A percentile compares a stretch with the other conserved stretches of the same genome.
phyloP scores from a whole-genome alignment of 768 basidiomycete genomes.

The Lactarius akahatsu region DNA sequence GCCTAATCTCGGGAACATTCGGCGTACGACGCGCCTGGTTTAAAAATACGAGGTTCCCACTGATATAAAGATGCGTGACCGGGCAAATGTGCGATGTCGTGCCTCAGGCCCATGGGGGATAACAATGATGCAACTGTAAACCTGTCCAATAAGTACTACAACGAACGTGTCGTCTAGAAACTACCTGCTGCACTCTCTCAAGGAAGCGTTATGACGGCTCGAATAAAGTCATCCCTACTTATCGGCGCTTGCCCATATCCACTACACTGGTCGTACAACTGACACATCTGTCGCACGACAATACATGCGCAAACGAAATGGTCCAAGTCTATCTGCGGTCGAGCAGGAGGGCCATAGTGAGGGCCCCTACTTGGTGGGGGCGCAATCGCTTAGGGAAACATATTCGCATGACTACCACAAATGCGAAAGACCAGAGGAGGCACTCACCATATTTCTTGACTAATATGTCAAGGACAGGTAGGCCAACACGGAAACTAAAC shows the following conservation, averaged over 20 bases:
- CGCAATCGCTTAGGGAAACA: background rate
- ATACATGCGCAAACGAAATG: slow-evolving; percentile 17
- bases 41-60: no score
- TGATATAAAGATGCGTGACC: no score
- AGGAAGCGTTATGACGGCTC: slow-evolving; percentile 9
- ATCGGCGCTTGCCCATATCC: background rate
- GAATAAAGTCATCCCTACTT: slow-evolving; percentile 18
- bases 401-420: background rate
- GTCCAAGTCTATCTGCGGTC: slow-evolving; percentile 8
- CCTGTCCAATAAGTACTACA: background rate
- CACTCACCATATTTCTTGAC: slow-evolving; percentile 19
- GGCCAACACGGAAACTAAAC: slow-evolving; percentile 13
- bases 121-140: no score
- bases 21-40: no score
- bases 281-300: slow-evolving; percentile 9
- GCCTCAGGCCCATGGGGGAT: no score
- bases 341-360: background rate
- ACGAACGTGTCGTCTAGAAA: background rate
- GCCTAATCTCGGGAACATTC: no score
- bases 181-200: background rate
- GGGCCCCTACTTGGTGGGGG: background rate
- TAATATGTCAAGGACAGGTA: slow-evolving; percentile 1
- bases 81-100: no score
- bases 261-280: slow-evolving; percentile 1
- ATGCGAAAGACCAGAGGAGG: background rate